Evolutionary conservation across 148 eudicot genomes (phyloP), one percentile per base, ranked within the genome.

Genomic region (Chenopodium suecicum): DNA sequence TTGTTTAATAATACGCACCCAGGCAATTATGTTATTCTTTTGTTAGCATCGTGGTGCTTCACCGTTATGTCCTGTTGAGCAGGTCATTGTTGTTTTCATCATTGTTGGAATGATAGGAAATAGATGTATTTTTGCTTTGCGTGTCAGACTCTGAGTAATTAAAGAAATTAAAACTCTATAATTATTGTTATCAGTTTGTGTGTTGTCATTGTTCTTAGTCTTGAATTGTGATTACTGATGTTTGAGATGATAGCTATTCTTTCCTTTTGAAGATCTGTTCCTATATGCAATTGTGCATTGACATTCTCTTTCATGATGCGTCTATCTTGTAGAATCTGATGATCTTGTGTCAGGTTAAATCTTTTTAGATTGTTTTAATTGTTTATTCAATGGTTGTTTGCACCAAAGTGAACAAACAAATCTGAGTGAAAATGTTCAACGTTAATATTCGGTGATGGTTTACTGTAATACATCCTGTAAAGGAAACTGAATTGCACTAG

Each of bases 301-400:
- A 6, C 34, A 20, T 65, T 23, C 32, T n/a, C 62, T 56, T 56
- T 56, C 5, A 56, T 17, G 44, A 7, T 23, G 11, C 27, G 98
- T 93, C 88, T 91, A 74, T 34, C 81, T 79, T 82, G 63, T 92
- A 81, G 85, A 80, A 86, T 88, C 88, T 91, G 86, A 88, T 74
- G 85, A 83, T 85, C 85, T 84, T 88, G 70, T 89, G 84, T 83
- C 91, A 82, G 90, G 90, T 87, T 90, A 81, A 86, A 81, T 83
- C 84, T 78, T 80, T 85, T 84, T 85, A 68, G 75, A 67, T 2
- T 77, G 75, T 2, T n/a, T 22, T 71, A 23, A 2, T 48, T 2
- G 23, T 10, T 47, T 1, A 12, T 16, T 78, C 70, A 62, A 75
- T 44, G 32, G 27, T 27, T 27, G 47, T 19, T 81, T 67, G 77